Percentiles rank a stretch among this genome's conserved stretches.
Conservation (phyloP, 1,139 yeast genomes). For the Yamadazyma trypodendri region DNA sequence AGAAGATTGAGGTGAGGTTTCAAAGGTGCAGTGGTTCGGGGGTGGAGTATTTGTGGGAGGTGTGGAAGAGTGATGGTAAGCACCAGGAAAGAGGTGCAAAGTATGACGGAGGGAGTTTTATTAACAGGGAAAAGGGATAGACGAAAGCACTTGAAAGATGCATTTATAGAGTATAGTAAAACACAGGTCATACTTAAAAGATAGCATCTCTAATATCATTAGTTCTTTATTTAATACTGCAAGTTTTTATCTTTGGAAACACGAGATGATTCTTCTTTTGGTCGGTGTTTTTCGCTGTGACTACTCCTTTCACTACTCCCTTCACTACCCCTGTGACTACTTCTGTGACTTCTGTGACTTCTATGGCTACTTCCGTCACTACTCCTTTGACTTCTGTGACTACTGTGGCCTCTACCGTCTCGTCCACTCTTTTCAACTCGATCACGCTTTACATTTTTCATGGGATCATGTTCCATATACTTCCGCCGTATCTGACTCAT, state of each 20-base stretch:
- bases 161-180: neutral
- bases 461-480: neutral
- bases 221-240: no score
- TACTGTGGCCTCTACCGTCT: slow-evolving; percentile 2
- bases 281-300: slow-evolving; percentile 21
- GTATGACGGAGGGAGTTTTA: slow-evolving; percentile 50
- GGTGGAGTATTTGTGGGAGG: slow-evolving; percentile 78
- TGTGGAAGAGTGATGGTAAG: slow-evolving; percentile 12
- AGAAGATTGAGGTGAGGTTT: slow-evolving; percentile 18
- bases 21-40: slow-evolving; percentile 23
- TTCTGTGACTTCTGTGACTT: slow-evolving; percentile 37
- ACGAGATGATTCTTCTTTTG: neutral
- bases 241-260: no score
- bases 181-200: no score
- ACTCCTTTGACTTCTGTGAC: neutral
- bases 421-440: slow-evolving; percentile 5
- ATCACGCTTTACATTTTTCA: slow-evolving; percentile 11
- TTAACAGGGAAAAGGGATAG: slow-evolving; percentile 64
- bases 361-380: slow-evolving; percentile 29
- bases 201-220: no score
- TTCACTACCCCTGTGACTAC: neutral
- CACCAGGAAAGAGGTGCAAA: no score
- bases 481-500: slow-evolving; percentile 7
- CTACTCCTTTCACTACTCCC: no score
- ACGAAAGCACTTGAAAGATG: slow-evolving; percentile 20